Percentiles rank a stretch among this genome's conserved stretches.
Conservation (phyloP, 306 rosid genomes). For the Mimosa pudica region DNA sequence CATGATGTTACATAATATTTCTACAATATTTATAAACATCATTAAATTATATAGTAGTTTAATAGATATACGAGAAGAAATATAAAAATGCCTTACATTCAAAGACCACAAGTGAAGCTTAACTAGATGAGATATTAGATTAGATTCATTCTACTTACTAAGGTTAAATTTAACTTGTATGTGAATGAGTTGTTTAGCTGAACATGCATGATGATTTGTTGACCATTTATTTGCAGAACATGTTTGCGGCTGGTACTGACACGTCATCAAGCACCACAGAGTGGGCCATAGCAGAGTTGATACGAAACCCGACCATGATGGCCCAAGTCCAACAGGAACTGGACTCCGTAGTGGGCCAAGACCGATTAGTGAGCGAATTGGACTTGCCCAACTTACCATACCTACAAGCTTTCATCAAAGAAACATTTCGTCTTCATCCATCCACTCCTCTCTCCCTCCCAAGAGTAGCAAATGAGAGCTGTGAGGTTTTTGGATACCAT, state of each 20-base stretch:
- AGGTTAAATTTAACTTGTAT: no score
- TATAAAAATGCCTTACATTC: no score
- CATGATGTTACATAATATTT: no score
- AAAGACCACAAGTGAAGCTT: no score
- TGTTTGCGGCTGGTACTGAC: conserved; percentile 81
- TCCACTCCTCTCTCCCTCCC: conserved; percentile 84
- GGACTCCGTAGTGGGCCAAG: conserved; percentile 56
- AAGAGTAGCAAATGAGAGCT: conserved; percentile 50
- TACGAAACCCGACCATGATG: conserved; percentile 54
- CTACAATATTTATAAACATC: no score
- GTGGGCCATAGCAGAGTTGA: conserved; percentile 71
- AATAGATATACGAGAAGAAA: no score
- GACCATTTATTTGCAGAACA: conserved; percentile 40
- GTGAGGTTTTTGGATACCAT: conserved; percentile 58
- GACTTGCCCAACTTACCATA: conserved; percentile 58
- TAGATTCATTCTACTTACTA: no score
- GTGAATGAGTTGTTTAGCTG: neutral
- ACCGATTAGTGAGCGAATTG: conserved; percentile 50
- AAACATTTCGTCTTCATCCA: conserved; percentile 84
- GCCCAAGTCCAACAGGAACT: conserved; percentile 58
- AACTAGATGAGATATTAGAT: no score
- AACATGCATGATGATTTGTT: neutral
- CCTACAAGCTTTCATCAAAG: conserved; percentile 76
- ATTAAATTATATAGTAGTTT: no score
- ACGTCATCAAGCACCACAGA: conserved; percentile 85